Percentiles rank a stretch among this genome's conserved stretches.
Conservation (phyloP, 768 basidiomycete genomes). For the Suillus weaverae region DNA sequence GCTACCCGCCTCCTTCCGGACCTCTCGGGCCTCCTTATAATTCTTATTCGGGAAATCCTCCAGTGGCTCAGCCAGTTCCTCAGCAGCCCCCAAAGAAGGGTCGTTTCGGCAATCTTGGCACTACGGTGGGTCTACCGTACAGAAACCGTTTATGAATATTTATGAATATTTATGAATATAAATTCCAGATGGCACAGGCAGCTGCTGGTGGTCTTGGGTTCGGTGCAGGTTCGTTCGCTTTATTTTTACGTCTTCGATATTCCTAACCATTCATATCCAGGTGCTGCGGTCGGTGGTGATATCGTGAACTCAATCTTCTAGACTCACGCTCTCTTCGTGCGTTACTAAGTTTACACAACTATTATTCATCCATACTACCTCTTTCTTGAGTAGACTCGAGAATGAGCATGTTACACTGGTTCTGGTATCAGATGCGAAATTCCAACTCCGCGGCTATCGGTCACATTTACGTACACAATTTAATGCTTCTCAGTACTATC, state of each 20-base stretch:
- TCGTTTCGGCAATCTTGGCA: conserved; percentile 41
- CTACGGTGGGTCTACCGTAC: conserved; percentile 28
- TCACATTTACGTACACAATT: background rate
- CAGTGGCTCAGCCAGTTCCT: conserved; percentile 37
- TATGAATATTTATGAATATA: background rate
- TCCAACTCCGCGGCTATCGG: background rate
- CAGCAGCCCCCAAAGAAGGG: conserved; percentile 34
- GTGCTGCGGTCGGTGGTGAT: conserved; percentile 44
- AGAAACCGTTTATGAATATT: background rate
- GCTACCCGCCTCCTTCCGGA: conserved; percentile 16
- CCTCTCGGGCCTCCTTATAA: conserved; percentile 18
- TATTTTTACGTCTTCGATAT: background rate
- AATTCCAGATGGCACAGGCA: conserved; percentile 30
- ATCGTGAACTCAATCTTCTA: conserved; percentile 52
- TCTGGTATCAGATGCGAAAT: background rate
- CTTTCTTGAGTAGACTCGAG: background rate
- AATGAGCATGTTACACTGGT: background rate
- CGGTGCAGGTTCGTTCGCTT: conserved; percentile 39
- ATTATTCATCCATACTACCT: background rate
- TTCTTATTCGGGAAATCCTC: conserved; percentile 19
- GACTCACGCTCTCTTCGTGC: background rate
- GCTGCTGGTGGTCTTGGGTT: conserved; percentile 47
- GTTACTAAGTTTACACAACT: background rate
- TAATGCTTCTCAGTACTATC: background rate
- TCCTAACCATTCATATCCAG: conserved; percentile 25